phyloP scores from a whole-genome alignment of 306 rosid species.

The Casuarina cunninghamiana region DNA sequence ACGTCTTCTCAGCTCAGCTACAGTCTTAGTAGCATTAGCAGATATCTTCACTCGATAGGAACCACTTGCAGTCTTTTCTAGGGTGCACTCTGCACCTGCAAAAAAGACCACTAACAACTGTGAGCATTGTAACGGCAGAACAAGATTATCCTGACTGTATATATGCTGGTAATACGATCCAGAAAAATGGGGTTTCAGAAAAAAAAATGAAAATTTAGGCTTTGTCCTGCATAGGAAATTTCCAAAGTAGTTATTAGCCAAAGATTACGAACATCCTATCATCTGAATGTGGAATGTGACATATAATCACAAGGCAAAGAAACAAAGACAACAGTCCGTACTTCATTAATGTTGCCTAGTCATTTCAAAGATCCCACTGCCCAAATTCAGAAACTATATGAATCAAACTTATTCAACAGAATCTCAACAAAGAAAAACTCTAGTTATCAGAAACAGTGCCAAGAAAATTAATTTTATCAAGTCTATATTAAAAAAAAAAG shows the following conservation, averaged over 20 bases:
- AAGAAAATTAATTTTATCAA: too few species aligned
- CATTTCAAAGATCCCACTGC: background rate
- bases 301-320: background rate
- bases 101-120: constrained; percentile 26
- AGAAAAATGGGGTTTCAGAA: background rate
- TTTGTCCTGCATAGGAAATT: too few species aligned
- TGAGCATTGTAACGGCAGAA: constrained; percentile 19
- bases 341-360: background rate
- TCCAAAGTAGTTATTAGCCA: too few species aligned
- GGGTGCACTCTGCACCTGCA: constrained; percentile 64
- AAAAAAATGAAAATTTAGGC: too few species aligned
- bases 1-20: constrained; percentile 76
- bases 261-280: background rate
- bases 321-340: background rate
- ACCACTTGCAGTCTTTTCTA: constrained; percentile 56
- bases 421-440: background rate
- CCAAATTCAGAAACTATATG: background rate
- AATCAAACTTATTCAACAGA: background rate
- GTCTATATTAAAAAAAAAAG: background rate
- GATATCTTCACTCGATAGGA: constrained; percentile 71
- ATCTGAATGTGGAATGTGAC: background rate
- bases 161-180: background rate
- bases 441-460: background rate
- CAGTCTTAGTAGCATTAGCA: constrained; percentile 80
- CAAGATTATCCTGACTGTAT: background rate